Conservation (phyloP, 2,329 filamentous ascomycete genomes). For the Ascosphaera pollenicola region DNA sequence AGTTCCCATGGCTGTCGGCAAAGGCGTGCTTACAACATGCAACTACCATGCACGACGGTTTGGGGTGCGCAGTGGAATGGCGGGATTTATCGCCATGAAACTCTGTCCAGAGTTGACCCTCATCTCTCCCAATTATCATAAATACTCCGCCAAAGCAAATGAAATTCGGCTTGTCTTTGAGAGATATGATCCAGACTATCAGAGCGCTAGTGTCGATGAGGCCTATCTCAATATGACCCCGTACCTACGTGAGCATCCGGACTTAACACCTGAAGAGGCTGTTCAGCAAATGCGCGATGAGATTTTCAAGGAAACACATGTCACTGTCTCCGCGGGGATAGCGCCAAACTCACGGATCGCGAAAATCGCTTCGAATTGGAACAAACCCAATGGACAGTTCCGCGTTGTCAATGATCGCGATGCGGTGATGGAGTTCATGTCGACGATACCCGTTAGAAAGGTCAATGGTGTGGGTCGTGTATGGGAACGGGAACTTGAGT, state of each 20-base stretch:
- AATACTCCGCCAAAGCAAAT: conserved; percentile 74
- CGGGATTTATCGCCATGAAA: conserved; percentile 83
- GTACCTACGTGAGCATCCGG: conserved; percentile 46
- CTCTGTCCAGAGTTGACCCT: conserved; percentile 71
- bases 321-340: conserved; percentile 87
- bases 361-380: conserved; percentile 87
- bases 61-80: conserved; percentile 88
- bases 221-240: conserved; percentile 88
- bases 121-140: conserved; percentile 67
- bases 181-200: conserved; percentile 75
- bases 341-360: conserved; percentile 82
- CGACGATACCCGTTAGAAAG: conserved; percentile 60
- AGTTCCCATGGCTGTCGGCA: conserved; percentile 77
- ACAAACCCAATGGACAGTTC: conserved; percentile 93
- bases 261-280: conserved; percentile 46
- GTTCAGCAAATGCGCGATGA: conserved; percentile 59
- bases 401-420: conserved; percentile 47
- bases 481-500: conserved; percentile 71
- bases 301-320: conserved; percentile 50
- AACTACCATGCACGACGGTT: conserved; percentile 84
- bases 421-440: conserved; percentile 70
- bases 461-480: conserved; percentile 92
- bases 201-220: conserved; percentile 88
- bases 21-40: conserved; percentile 45
- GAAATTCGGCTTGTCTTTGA: conserved; percentile 66